Conservation (phyloP, 148 eudicot species). For the Rhododendron molle region DNA sequence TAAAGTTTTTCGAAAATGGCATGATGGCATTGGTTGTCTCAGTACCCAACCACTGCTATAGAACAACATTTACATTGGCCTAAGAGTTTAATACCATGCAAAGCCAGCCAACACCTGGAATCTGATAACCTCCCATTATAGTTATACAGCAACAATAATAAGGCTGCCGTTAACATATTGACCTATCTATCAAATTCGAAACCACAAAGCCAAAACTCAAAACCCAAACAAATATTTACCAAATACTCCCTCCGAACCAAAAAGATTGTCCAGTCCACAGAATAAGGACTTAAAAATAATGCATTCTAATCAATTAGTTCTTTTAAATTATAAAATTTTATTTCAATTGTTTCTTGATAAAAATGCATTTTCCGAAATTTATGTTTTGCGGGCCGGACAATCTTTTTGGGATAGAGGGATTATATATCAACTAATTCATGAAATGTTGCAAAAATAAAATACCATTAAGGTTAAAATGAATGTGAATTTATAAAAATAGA, state of each 20-base stretch:
- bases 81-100: neutral
- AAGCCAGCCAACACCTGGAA: neutral
- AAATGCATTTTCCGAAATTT: neutral
- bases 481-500: neutral
- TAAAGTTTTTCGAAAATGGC: neutral
- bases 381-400: neutral
- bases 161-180: neutral
- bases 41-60: neutral
- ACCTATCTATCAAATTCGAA: neutral
- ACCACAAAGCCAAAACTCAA: neutral
- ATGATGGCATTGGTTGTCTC: neutral
- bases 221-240: neutral
- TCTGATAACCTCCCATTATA: neutral
- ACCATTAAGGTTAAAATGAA: neutral
- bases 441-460: neutral
- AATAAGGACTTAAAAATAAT: neutral
- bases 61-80: neutral
- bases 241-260: neutral
- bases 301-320: neutral
- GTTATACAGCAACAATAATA: neutral
- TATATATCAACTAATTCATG: neutral
- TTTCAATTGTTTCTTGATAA: neutral
- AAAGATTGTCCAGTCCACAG: neutral
- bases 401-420: neutral
- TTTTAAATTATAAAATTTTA: neutral